Conservation (phyloP, 2,329 filamentous ascomycete species). For the Cercospora canescens region DNA sequence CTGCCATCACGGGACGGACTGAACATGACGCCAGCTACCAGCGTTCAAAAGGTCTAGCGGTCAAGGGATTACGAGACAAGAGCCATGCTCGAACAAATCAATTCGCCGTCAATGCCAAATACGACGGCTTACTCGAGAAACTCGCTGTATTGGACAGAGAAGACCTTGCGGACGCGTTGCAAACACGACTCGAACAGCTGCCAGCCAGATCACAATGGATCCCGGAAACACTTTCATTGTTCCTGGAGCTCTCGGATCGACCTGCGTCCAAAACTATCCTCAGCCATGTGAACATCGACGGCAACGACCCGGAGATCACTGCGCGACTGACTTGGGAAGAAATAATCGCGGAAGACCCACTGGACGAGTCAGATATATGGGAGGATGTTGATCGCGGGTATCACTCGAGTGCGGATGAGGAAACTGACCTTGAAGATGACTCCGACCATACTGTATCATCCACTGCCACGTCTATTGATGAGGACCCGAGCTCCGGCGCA, state of each 20-base stretch:
- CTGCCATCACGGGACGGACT: slow-evolving; percentile 57
- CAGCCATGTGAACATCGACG: slow-evolving; percentile 56
- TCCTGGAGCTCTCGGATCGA: slow-evolving; percentile 79
- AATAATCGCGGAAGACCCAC: slow-evolving; percentile 73
- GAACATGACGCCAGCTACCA: slow-evolving; percentile 33
- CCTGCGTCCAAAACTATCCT: slow-evolving; percentile 71
- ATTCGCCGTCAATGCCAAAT: slow-evolving; percentile 46
- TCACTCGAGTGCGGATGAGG: slow-evolving; percentile 66
- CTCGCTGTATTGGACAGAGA: slow-evolving; percentile 80
- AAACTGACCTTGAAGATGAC: slow-evolving; percentile 33
- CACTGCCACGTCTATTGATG: slow-evolving; percentile 40
- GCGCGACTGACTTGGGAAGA: slow-evolving; percentile 71
- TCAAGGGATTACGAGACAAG: slow-evolving; percentile 41
- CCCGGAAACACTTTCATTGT: slow-evolving; percentile 75
- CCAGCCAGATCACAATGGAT: slow-evolving; percentile 62
- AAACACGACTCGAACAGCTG: slow-evolving; percentile 60
- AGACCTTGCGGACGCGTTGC: slow-evolving; percentile 70
- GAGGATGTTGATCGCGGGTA: slow-evolving; percentile 64
- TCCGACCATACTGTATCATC: slow-evolving; percentile 33
- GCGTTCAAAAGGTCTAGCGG: slow-evolving; percentile 41
- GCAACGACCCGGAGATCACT: neutral
- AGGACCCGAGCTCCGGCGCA: slow-evolving; percentile 38
- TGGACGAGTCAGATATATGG: slow-evolving; percentile 71
- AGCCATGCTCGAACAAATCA: slow-evolving; percentile 50
- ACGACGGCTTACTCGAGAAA: slow-evolving; percentile 71